Base-by-base conservation (phyloP, 495 filamentous ascomycete species). In the Physcia stellaris region DNA sequence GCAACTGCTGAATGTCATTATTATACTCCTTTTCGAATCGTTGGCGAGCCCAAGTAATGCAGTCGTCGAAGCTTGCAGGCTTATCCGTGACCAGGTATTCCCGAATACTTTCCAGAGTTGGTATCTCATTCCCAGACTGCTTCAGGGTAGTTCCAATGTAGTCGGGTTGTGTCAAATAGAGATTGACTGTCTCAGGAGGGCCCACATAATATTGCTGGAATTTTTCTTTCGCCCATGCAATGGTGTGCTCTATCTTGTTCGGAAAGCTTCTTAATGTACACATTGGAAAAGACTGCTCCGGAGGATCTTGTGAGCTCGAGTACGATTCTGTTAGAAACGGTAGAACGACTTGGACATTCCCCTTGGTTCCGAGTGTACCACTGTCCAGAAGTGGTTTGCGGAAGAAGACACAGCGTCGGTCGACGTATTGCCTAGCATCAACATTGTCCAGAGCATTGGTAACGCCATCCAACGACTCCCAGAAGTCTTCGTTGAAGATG, bases 391-490 rank as follows among this genome's bases (percentile, higher is more conserved):
- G 68, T 2, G 92, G 86, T 62, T 96, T 96, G 47, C 77, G 81
- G 83, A 96, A 99, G 71, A 95, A 95, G 32, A 99, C 88, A 55
- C 92, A 99, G 54, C 90, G 77, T 40, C 92, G 76, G 57, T 99
- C 92, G 43, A 99, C 87, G 48, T 99, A 99, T 15, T 86, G 94
- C 53, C 92, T 74, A 12, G 92, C 92, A 50, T 99, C 88, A 12
- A 99, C 84, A 42, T 99, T 99, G 63, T 99, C 92, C 37, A 99
- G 69, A 13, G 92, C 92, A 55, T 96, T 99, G 29, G 92, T 96
- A 18, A 96, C 85, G 17, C 80, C 85, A 51, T 96, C 86, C 37
- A 96, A 61, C n/a, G 61, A 55, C 42, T 79, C 67, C 92, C 92
- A 99, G 64, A 99, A 99, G 1, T 79, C 64, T 52, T 99, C 90